A percentile compares a stretch with the other conserved stretches of the same genome.
Evolutionary conservation across 2,329 filamentous ascomycete species (phyloP).

Genomic region (Thyridium curvatum): DNA sequence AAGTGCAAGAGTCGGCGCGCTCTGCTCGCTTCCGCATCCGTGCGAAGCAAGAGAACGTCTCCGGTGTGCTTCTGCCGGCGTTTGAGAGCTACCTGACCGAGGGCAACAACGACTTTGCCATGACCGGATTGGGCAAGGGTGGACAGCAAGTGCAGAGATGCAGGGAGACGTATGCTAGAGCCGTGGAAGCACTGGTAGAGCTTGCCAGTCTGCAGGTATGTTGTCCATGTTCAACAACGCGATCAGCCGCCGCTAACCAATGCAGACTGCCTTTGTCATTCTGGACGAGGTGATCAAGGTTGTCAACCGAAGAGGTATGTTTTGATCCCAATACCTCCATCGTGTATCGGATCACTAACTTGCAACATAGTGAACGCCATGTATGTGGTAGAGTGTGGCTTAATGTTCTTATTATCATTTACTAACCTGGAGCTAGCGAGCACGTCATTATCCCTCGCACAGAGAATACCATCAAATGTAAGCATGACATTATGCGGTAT

Average conservation of each 20-base stretch:
- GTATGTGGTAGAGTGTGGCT: constrained; percentile 43
- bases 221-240: not conserved
- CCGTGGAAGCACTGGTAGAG: constrained; percentile 93
- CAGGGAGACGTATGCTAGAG: constrained; percentile 90
- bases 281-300: constrained; percentile 99
- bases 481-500: constrained; percentile 14
- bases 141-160: constrained; percentile 95
- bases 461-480: constrained; percentile 98
- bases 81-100: constrained; percentile 91
- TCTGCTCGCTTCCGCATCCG: constrained; percentile 87
- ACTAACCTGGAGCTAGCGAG: constrained; percentile 43
- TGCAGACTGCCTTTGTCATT: constrained; percentile 88
- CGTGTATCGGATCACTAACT: constrained; percentile 17
- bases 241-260: no score
- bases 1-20: constrained; percentile 94
- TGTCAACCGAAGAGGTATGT: constrained; percentile 83
- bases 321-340: not conserved
- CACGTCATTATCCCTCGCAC: constrained; percentile 96
- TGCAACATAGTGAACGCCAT: constrained; percentile 74
- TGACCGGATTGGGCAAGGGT: constrained; percentile 93
- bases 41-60: constrained; percentile 97
- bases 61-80: constrained; percentile 85
- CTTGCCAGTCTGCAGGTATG: constrained; percentile 78
- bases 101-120: constrained; percentile 88
- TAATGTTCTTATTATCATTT: not conserved